Percentiles rank a stretch among this genome's conserved stretches.
These are phyloP conservation scores for Dendrobium chrysotoxum DNA, from an alignment of 106 monocot species.

Conservation along the genomic window DNA sequence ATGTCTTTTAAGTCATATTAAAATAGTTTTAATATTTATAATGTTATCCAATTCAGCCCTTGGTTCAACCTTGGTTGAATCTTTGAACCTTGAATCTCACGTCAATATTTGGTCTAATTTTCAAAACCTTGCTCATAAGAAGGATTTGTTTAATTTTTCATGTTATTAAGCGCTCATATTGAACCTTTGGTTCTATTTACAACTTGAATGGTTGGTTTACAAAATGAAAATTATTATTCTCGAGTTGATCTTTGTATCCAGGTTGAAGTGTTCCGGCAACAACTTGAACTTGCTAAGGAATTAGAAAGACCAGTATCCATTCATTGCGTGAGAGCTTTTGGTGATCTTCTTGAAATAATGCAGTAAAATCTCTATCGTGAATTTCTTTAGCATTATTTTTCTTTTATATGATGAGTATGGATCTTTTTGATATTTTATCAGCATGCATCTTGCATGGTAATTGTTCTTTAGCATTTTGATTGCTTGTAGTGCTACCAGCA, in stretches of 20 bases:
- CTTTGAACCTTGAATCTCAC: too few relatives aligned
- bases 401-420: background rate
- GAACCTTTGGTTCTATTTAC: background rate
- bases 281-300: slow-evolving; percentile 74
- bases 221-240: background rate
- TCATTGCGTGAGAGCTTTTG: slow-evolving; percentile 89
- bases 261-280: slow-evolving; percentile 69
- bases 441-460: background rate
- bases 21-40: too few relatives aligned
- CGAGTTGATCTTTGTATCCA: slow-evolving; percentile 16
- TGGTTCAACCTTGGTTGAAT: too few relatives aligned
- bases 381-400: background rate
- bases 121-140: background rate
- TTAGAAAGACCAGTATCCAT: slow-evolving; percentile 73
- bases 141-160: background rate
- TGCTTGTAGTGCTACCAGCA: background rate
- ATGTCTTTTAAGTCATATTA: too few relatives aligned
- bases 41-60: too few relatives aligned
- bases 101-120: too few relatives aligned
- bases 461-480: background rate
- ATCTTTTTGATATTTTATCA: background rate
- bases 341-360: slow-evolving; percentile 76
- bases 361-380: slow-evolving; percentile 34
- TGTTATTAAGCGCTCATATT: background rate
- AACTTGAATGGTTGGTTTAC: background rate